Evolutionary conservation across 2,329 filamentous ascomycete species (phyloP), one percentile per base, ranked within the genome.

Genomic region (Cladophialophora carrionii): DNA sequence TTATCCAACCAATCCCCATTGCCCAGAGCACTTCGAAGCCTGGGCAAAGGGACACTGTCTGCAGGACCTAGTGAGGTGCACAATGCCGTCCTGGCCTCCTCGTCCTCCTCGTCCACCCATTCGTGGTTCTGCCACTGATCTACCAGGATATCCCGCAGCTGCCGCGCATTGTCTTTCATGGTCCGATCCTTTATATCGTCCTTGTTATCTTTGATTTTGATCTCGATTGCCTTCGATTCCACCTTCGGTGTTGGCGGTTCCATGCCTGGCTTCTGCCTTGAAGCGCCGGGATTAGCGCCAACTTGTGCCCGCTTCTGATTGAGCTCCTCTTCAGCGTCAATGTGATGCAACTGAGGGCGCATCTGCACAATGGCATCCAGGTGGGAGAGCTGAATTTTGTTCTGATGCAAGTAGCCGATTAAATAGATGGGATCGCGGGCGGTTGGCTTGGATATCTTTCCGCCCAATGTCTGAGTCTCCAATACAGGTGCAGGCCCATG

Each of bases 291-390:
- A 37, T 41, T 58, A 76, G 69, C 76, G 79, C 70, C 74, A 76
- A 62, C 74, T 75, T 72, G 72, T 78, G 70, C 74, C 72, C 54
- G 68, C 73, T 75, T 79, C 73, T 85, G 85, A 41, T 90, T 87
- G 62, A 91, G 84, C 72, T 97, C 92, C 54, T 88, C 83, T 53
- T 87, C 79, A 3, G 95, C 94, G 78, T 98, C 95, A 71, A 98
- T 84, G 78, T 98, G 92, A 78, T 96, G 92, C 67, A 96, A 90
- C 74, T 97, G 91, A 0, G 95, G 92, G 3, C 93, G 90, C 74
- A 99, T 87, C 75, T 96, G 91, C 49, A 96, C 90, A 52, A 96
- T 86, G 1, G 91, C 89, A 48, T 89, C 87, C 53, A 96, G 86
- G 26, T 90, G 90, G 0, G 92, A 96, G 46, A 98, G 86, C 78